phyloP scores from a whole-genome alignment of 2,329 filamentous ascomycete species.

The Cadophora sp. region DNA sequence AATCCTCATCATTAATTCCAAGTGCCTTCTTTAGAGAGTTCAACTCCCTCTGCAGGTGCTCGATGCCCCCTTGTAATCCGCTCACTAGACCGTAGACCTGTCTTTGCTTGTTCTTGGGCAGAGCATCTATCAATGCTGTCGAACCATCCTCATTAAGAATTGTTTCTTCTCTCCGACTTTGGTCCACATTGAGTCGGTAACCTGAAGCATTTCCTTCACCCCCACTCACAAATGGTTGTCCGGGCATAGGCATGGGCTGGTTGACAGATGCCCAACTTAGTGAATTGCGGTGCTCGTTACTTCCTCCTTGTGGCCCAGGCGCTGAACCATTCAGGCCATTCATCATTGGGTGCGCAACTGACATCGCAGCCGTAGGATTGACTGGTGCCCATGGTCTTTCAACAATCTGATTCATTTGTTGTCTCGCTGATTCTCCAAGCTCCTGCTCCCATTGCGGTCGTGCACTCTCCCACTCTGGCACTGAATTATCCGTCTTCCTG shows the following conservation, averaged over 20 bases:
- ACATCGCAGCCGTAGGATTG: conserved; percentile 31
- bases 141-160: conserved; percentile 34
- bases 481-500: conserved; percentile 33
- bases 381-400: conserved; percentile 41
- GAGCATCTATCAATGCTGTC: conserved; percentile 41
- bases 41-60: conserved; percentile 43
- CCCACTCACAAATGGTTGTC: conserved; percentile 34
- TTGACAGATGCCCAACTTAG: conserved; percentile 39
- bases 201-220: conserved; percentile 50
- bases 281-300: conserved; percentile 29
- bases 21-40: conserved; percentile 42
- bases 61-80: conserved; percentile 44
- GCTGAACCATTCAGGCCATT: conserved; percentile 30
- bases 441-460: conserved; percentile 43
- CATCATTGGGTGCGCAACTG: conserved; percentile 17
- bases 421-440: conserved; percentile 34
- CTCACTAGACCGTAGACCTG: conserved; percentile 44
- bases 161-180: conserved; percentile 36
- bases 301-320: conserved; percentile 7
- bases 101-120: conserved; percentile 44
- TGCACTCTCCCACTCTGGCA: conserved; percentile 41
- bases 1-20: conserved; percentile 43
- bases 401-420: conserved; percentile 37
- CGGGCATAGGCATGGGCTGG: conserved; percentile 25
- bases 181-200: conserved; percentile 42